phyloP scores from a whole-genome alignment of 2,329 filamentous ascomycete species.

The Stromatinia cepivora region DNA sequence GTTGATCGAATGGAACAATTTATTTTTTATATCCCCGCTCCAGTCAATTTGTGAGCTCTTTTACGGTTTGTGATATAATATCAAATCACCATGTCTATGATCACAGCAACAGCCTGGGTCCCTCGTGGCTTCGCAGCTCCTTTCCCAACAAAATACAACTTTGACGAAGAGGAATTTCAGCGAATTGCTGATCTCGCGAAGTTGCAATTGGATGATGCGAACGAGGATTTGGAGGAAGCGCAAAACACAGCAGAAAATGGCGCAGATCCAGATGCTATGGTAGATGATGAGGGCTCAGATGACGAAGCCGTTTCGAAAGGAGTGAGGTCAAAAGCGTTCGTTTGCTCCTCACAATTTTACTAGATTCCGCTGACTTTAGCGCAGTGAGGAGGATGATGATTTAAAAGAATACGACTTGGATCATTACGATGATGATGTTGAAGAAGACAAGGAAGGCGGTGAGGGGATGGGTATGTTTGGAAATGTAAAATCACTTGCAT shows the following conservation, averaged over 20 bases:
- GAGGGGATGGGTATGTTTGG: constrained; percentile 90
- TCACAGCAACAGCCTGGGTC: constrained; percentile 60
- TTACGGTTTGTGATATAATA: constrained; percentile 1
- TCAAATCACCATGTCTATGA: constrained; percentile 48
- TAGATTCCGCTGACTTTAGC: constrained; percentile 33
- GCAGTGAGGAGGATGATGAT: constrained; percentile 71
- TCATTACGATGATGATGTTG: constrained; percentile 85
- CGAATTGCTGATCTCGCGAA: constrained; percentile 59
- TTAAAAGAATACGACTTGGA: constrained; percentile 96
- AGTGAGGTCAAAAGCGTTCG: constrained; percentile 46
- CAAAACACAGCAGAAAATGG: constrained; percentile 40
- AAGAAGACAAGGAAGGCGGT: constrained; percentile 60
- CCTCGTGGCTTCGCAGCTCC: constrained; percentile 58
- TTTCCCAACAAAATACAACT: constrained; percentile 58
- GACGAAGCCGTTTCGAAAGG: constrained; percentile 37
- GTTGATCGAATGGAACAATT: constrained; percentile 14
- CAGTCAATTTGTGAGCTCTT: constrained; percentile 7
- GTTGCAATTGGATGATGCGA: constrained; percentile 78
- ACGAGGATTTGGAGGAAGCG: constrained; percentile 73
- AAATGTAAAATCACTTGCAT: constrained; percentile 89
- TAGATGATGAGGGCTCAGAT: constrained; percentile 43
- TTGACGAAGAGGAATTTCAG: constrained; percentile 59
- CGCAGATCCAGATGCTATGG: constrained; percentile 43
- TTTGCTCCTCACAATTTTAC: constrained; percentile 30
- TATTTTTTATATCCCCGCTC: constrained; percentile 21